Base-by-base conservation (phyloP, 1,284 basidiomycete species). In the Irpex sp. region DNA sequence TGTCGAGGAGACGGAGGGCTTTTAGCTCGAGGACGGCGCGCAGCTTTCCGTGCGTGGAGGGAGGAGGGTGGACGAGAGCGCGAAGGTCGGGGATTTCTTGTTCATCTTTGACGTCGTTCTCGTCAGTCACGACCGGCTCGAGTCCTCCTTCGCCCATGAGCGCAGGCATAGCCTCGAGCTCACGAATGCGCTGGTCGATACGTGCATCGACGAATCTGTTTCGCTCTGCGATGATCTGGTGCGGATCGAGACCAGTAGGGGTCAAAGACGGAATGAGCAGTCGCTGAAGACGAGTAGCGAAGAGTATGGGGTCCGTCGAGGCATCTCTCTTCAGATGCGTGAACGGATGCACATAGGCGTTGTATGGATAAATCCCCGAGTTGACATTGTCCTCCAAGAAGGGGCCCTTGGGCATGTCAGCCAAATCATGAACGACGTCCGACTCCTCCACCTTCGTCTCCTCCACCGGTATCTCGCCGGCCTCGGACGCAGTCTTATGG, bases 11-110 rank as follows among this genome's bases (percentile, higher is more conserved):
- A 17, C 91, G 88, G n/a, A 99, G 85, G 7, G 89, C 86, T 74
- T 98, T 97, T 73, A 98, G 88, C 78, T 99, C 97, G 70, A 99
- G 98, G 62, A 97, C 80, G 0, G 95, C 94, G 60, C 91, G 89
- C 17, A 98, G 81, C 74, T 97, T 96, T 61, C 91, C 92, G 65
- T 91, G 87, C 0, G 85, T 81, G 26, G 79, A 82, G n/a, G 82
- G 73, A 48, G 80, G 82, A 5, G 87, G 85, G 67, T 84, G 83
- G 2, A 81, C 74, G 65, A 82, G 68, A 26, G 70, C 69, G 49
- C 70, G 74, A 63, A 73, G 73, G 40, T 75, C 66, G 31, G 70
- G 62, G 68, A 59, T 76, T 68, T 81, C 81, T 67, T 82, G 81
- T 70, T 83, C 80, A 58, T 79, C 73, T 17, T 66, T 78, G 17